Percentiles rank a stretch among this genome's conserved stretches.
These are phyloP conservation scores for Gamsiella multidivaricata DNA, from an alignment of 192 early-diverging fungal species.

Conservation along the genomic window DNA sequence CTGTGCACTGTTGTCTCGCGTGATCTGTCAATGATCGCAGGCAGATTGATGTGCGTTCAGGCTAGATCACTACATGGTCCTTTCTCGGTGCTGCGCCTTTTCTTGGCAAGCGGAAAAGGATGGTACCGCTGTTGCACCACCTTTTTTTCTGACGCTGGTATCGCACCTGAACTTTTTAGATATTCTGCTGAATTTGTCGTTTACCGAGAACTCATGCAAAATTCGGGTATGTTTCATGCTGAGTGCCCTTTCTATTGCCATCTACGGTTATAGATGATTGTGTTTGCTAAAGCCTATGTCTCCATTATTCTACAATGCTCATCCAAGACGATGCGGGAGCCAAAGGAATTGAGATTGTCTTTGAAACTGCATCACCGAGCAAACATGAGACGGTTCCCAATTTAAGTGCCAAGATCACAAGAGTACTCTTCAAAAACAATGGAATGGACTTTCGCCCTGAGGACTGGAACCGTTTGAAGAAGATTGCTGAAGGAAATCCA, in stretches of 20 bases:
- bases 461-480: constrained; percentile 84
- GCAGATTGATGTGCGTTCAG: neutral
- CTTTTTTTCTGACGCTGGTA: too few relatives aligned
- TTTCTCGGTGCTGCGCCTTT: neutral
- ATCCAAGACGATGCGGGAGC: constrained; percentile 78
- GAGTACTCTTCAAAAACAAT: constrained; percentile 82
- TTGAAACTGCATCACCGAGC: constrained; percentile 61
- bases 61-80: constrained; percentile 19
- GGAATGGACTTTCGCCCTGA: constrained; percentile 82
- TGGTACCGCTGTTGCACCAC: too few relatives aligned
- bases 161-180: constrained; percentile 22
- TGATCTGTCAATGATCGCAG: neutral
- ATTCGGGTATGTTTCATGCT: constrained; percentile 63
- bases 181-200: constrained; percentile 90
- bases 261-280: too few relatives aligned
- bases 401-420: constrained; percentile 56
- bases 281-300: neutral
- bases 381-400: constrained; percentile 47
- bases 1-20: neutral
- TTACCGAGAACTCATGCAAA: constrained; percentile 82
- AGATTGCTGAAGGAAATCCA: constrained; percentile 94
- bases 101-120: neutral
- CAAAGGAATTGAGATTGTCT: constrained; percentile 66
- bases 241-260: too few relatives aligned
- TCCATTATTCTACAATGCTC: neutral